Conservation (phyloP, 163 green algal genomes). For the Scenedesmus sp. region DNA sequence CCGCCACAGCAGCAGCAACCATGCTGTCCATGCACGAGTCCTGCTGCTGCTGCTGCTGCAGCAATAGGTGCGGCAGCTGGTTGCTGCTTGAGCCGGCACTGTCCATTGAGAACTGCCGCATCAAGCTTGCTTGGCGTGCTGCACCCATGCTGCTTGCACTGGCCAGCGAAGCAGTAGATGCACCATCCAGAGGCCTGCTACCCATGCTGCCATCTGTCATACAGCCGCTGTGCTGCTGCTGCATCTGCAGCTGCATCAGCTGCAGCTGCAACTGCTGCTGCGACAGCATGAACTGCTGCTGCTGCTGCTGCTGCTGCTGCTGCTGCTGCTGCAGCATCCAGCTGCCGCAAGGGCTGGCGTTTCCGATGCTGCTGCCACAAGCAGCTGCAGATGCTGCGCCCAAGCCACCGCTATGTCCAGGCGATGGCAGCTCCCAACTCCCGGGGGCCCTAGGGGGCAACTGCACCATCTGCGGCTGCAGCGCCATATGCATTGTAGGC, state of each 20-base stretch:
- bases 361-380: not conserved
- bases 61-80: not conserved
- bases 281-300: not conserved
- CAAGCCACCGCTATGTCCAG: not conserved
- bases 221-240: not conserved
- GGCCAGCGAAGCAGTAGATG: not conserved
- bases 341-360: not conserved
- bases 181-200: not conserved
- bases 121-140: not conserved
- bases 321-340: slow-evolving; percentile 3
- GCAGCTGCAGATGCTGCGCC: no score
- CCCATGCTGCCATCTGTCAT: not conserved
- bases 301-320: not conserved
- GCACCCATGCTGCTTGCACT: not conserved
- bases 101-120: not conserved
- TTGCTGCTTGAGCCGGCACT: not conserved
- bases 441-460: not conserved
- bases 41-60: slow-evolving; percentile 10
- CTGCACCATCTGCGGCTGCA: not conserved
- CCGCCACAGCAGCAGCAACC: not conserved
- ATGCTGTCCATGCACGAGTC: not conserved
- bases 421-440: not conserved
- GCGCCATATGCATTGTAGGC: not conserved
- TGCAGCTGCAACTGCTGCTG: not conserved
- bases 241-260: not conserved